Percentiles rank a stretch among this genome's conserved stretches.
Evolutionary conservation across 257 asterid genomes (phyloP).

Genomic region (Jacaranda copaia): DNA sequence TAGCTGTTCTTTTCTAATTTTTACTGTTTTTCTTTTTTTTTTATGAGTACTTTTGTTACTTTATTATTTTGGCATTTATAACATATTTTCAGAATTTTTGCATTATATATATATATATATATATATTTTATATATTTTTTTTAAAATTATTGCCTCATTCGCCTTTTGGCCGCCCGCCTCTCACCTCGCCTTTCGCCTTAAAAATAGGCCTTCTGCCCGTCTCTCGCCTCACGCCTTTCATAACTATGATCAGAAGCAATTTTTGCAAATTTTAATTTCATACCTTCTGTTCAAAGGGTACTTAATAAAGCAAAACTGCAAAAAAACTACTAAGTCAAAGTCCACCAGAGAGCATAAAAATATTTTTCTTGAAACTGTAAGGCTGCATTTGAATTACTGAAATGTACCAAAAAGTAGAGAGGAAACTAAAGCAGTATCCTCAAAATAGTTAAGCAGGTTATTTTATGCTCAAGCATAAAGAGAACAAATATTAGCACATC

Average conservation of each 20-base stretch:
- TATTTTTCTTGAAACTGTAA: background rate
- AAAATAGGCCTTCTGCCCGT: too few species aligned
- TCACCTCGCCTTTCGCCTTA: too few species aligned
- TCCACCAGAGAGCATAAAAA: background rate
- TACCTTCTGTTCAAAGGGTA: background rate
- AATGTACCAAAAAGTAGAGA: background rate
- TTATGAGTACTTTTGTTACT: too few species aligned
- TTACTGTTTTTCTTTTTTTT: too few species aligned
- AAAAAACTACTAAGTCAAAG: background rate
- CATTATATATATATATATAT: too few species aligned
- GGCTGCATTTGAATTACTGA: background rate
- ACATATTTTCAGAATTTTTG: too few species aligned
- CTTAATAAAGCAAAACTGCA: background rate
- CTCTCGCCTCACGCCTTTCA: too few species aligned
- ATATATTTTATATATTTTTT: too few species aligned
- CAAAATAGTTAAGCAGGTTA: background rate
- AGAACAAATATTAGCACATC: background rate
- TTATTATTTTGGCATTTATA: too few species aligned
- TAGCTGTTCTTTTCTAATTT: too few species aligned
- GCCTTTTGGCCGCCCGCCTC: too few species aligned
- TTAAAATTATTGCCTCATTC: too few species aligned
- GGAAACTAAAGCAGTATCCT: background rate
- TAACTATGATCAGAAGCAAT: conserved; percentile 22
- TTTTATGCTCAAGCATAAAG: background rate
- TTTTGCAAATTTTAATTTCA: background rate